These are phyloP conservation scores for Davidsoniella neocaledoniae DNA, from an alignment of 2,329 filamentous ascomycete genomes.

Conservation along the genomic window DNA sequence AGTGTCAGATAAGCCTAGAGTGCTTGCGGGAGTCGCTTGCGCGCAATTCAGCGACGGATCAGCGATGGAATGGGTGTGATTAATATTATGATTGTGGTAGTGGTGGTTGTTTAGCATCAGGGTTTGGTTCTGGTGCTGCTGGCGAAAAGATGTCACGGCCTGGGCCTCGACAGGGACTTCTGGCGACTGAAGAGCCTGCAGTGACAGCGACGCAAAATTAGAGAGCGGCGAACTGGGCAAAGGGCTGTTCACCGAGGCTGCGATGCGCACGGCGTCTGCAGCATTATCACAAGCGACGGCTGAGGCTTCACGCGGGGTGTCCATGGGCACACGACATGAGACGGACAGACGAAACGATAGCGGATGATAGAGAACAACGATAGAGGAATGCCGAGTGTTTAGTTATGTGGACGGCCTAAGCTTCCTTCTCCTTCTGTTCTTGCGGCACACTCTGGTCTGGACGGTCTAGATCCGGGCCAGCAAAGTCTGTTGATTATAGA, in stretches of 20 bases:
- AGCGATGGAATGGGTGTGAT: background rate
- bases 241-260: constrained; percentile 1
- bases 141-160: background rate
- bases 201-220: background rate
- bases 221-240: background rate
- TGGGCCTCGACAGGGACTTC: background rate
- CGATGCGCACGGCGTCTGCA: background rate
- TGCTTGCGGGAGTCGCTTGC: background rate
- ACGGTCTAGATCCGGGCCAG: too few species aligned
- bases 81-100: background rate
- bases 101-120: background rate
- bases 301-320: constrained; percentile 1
- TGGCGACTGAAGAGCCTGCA: background rate
- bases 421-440: too few species aligned
- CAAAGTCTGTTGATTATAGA: too few species aligned
- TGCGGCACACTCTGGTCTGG: too few species aligned
- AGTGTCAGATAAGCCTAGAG: background rate
- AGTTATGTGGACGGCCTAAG: too few species aligned
- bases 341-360: too few species aligned
- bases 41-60: background rate
- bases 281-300: constrained; percentile 2
- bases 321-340: constrained; percentile 1
- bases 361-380: too few species aligned
- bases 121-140: background rate
- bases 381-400: too few species aligned